Percentiles rank a stretch among this genome's conserved stretches.
phyloP scores from a whole-genome alignment of 208 protist species.

The Herpetomonas samuelpessoai region DNA sequence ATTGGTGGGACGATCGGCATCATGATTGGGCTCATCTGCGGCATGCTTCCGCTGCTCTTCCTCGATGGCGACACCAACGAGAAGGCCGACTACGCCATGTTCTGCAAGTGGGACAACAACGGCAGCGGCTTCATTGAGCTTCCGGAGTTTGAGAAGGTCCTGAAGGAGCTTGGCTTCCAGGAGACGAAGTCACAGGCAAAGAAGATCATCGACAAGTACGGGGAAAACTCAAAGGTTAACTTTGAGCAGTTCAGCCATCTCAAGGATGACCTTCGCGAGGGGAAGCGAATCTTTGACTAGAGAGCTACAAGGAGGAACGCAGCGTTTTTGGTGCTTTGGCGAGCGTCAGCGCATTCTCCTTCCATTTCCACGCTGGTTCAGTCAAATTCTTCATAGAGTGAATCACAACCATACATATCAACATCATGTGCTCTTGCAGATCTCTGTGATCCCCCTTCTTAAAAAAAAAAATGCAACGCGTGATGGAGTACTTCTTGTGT shows the following conservation, averaged over 20 bases:
- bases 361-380: too few species aligned
- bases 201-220: slow-evolving; percentile 69
- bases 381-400: too few species aligned
- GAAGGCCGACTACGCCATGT: slow-evolving; percentile 79
- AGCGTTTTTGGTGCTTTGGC: too few species aligned
- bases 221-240: slow-evolving; percentile 43
- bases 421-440: too few species aligned
- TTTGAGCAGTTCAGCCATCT: slow-evolving; percentile 78
- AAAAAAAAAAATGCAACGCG: too few species aligned
- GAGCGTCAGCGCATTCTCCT: too few species aligned
- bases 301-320: too few species aligned
- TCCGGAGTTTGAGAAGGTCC: slow-evolving; percentile 53
- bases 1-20: slow-evolving; percentile 88
- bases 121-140: slow-evolving; percentile 73
- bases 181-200: slow-evolving; percentile 36
- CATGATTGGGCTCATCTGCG: slow-evolving; percentile 78
- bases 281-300: slow-evolving; percentile 64
- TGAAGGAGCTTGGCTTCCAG: slow-evolving; percentile 53
- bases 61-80: slow-evolving; percentile 62
- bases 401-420: too few species aligned
- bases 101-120: slow-evolving; percentile 73
- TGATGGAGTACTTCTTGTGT: too few species aligned
- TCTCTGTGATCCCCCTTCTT: too few species aligned
- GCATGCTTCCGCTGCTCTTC: slow-evolving; percentile 85
- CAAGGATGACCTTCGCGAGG: slow-evolving; percentile 63